Conservation (phyloP, 306 rosid species). For the Begonia fuchsioides region DNA sequence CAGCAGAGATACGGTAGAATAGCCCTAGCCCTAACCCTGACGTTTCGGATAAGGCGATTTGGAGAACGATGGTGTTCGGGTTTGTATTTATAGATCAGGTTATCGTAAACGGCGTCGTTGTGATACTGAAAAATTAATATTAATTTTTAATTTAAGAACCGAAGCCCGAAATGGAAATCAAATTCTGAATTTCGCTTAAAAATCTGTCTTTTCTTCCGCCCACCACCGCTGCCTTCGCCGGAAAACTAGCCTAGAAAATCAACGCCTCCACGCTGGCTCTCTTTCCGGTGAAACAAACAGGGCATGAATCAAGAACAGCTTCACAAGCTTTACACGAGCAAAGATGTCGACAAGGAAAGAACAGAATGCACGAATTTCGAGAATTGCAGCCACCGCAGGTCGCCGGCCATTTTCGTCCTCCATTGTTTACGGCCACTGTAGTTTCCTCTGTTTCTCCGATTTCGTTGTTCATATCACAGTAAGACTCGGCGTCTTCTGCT, state of each 20-base stretch:
- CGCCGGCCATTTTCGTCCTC: constrained; percentile 7
- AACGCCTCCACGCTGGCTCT: constrained; percentile 54
- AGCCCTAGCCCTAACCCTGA: constrained; percentile 9
- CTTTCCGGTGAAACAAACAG: constrained; percentile 48
- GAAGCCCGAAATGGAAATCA: background rate
- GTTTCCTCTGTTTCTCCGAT: constrained; percentile 12
- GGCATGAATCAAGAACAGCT: constrained; percentile 46
- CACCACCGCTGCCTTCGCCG: constrained; percentile 11
- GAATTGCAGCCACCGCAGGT: constrained; percentile 39
- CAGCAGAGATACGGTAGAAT: background rate
- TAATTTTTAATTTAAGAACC: constrained; percentile 4
- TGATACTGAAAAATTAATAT: too few relatives aligned
- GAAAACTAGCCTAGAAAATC: constrained; percentile 38
- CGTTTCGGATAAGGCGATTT: background rate
- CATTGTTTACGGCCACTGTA: constrained; percentile 10
- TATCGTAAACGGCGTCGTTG: too few relatives aligned
- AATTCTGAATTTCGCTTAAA: too few relatives aligned
- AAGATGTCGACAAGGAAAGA: constrained; percentile 78
- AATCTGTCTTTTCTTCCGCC: constrained; percentile 1
- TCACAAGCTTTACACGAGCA: constrained; percentile 67
- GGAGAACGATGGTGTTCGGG: background rate
- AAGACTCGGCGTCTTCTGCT: constrained; percentile 44
- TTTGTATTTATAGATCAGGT: too few relatives aligned
- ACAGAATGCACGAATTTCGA: constrained; percentile 28
- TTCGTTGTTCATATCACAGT: too few relatives aligned